Evolutionary conservation across 83 land plant genomes (phyloP), one percentile per base, ranked within the genome.

Genomic region (Diphasiastrum complanatum): DNA sequence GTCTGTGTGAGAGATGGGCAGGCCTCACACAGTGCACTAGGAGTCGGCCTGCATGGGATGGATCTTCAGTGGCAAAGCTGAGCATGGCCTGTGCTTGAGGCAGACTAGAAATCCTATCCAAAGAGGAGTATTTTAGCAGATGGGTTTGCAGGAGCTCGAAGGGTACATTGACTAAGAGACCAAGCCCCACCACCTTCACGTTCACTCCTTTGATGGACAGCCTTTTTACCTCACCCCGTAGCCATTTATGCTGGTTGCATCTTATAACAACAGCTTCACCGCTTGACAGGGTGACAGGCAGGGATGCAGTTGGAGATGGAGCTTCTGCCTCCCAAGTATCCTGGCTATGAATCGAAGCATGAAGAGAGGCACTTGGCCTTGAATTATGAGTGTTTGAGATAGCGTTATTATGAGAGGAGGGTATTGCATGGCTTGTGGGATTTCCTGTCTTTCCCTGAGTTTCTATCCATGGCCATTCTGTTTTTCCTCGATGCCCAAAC

Each of bases 191-290:
- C 6, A 69, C 55, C 67, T 56, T 61, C n/a, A 69, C 64, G 19
- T 47, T 31, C 36, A 69, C 32, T 16, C 72, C 72, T 36, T 31
- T 52, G 3, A 35, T 20, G 30, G 72, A 60, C 29, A 69, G 37
- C 45, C 48, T 33, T 34, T 47, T 62, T 27, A 69, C 37, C 0
- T 32, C 27, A 3, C 72, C 72, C 22, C 23, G 37, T 1, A 69
- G 20, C 72, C 72, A 69, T 34, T 69, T 69, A 25, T 61, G 58
- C 27, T 59, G 72, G 43, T 69, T 69, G 66, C 66, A 61, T 37
- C 72, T 20, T 16, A 69, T 67, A 25, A 59, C 67, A 11, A 69
- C 72, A 54, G 31, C 46, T 36, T 69, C 72, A 12, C 72, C 72
- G n/a, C n/a, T n/a, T n/a, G n/a, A n/a, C n/a, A n/a, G n/a, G n/a